Evolutionary conservation across 208 protist genomes (phyloP).

Genomic region (Leishmania braziliensis): DNA sequence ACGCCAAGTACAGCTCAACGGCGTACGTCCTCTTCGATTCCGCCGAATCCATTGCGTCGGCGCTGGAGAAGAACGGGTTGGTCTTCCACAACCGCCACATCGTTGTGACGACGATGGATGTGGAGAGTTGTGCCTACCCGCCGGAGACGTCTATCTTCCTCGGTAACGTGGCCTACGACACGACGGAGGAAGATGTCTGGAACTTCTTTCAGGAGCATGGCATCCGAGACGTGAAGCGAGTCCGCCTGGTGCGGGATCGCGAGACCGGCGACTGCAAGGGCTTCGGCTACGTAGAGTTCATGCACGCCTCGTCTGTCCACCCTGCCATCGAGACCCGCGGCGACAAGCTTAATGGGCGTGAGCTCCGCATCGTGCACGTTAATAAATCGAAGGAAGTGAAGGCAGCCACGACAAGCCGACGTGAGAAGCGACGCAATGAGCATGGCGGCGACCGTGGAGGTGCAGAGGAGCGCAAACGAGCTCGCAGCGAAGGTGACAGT

Average conservation of each 20-base stretch:
- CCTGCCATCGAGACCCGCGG: constrained; percentile 73
- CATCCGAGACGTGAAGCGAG: constrained; percentile 76
- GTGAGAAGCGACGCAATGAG: constrained; percentile 60
- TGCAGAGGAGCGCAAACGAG: constrained; percentile 24
- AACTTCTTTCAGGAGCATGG: constrained; percentile 85
- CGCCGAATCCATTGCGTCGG: constrained; percentile 28
- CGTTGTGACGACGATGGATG: constrained; percentile 77
- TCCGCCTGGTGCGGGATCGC: constrained; percentile 85
- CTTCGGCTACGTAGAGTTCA: constrained; percentile 92
- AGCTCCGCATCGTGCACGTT: constrained; percentile 86
- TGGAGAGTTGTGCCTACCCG: constrained; percentile 64
- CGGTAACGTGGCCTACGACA: constrained; percentile 87
- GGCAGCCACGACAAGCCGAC: constrained; percentile 51
- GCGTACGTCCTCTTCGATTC: constrained; percentile 87
- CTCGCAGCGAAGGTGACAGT: constrained; percentile 7
- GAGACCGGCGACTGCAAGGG: constrained; percentile 86
- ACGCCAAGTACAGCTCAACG: constrained; percentile 76
- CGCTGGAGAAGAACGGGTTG: constrained; percentile 65
- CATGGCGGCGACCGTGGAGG: neutral
- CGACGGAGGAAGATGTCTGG: constrained; percentile 83
- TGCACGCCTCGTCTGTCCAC: constrained; percentile 46
- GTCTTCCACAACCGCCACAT: constrained; percentile 83
- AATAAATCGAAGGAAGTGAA: constrained; percentile 84
- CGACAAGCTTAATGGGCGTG: constrained; percentile 63
- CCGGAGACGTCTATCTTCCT: constrained; percentile 90